Base-by-base conservation (phyloP, 768 basidiomycete species). In the Russula olivacea region DNA sequence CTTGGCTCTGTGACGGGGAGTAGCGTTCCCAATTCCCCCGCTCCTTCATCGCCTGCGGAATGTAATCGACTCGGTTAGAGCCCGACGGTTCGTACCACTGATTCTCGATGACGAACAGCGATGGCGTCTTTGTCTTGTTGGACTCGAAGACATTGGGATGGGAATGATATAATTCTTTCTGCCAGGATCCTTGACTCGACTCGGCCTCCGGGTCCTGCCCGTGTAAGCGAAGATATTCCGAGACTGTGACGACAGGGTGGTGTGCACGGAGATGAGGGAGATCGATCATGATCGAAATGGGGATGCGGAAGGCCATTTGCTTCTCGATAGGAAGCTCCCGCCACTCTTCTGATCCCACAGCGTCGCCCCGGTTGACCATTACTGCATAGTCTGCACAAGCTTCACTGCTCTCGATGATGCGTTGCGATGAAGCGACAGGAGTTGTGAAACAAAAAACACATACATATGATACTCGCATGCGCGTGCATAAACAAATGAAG, bases 311-410 rank as follows among this genome's bases (percentile, higher is more conserved):
- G 14, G 67, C 74, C 71, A 73, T 75, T 52, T 72, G 73, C 48
- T 73, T 50, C 9, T 75, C 73, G 52, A 71, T 67, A 40, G 79
- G 76, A 3, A 76, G 64, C 7, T 72, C 65, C 2, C 74, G 69
- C 79, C 79, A 80, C 59, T 79, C 76, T 48, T 75, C 72, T 43
- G 68, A 73, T 30, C 74, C 69, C 62, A 78, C 66, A 10, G 74
- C 79, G 51, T 80, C 77, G 45, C 76, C 74, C 47, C 78, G 73
- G 68, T 80, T 78, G 36, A 80, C 70, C 76, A 79, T 80, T 30
- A 71, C 68, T 0, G 74, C 72, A 55, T 76, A 77, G 30, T 78
- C 73, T 32, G 76, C 73, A 56, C 78, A 79, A 47, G 75, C 70
- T 9, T 61, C 58, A 50, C 76, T 76, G 55, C 12, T n/a, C 45